Base-by-base conservation (phyloP, 1,139 yeast species). In the Tardiomyces blankii region DNA sequence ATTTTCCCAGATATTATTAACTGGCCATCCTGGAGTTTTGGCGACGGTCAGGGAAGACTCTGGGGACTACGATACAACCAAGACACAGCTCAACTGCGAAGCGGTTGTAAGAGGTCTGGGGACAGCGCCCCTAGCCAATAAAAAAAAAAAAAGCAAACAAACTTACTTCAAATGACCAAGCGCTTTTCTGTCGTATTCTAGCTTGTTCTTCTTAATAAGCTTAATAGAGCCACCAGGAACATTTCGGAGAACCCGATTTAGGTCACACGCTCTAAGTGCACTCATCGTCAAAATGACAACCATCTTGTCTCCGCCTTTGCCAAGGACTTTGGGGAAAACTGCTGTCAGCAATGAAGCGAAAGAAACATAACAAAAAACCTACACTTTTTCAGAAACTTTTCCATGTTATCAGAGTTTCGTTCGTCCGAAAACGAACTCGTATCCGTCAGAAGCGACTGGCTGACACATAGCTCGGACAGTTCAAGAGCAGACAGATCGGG, bases 241-340 rank as follows among this genome's bases (percentile, higher is more conserved):
- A 1, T 49, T 28, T 9, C 80, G 79, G 3, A 65, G 51, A 3
- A 81, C 78, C 47, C 91, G 69, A 57, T 77, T 78, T 2, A 80
- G 71, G 55, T 82, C 89, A 64, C 91, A 82, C 1, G 82, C 86
- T 48, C 91, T 69, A 21, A 82, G 64, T 0, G 89, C 89, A 0
- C 88, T 81, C 72, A 77, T 73, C 3, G 85, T 74, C 16, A 83
- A 61, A 2, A 82, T 65, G n/a, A 82, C 68, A 18, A 82, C 57
- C 23, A 61, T 52, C 40, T 50, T 48, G 44, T 68, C 68, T 19
- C 54, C 52, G 21, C 63, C 66, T 5, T 25, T 30, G 5, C 42
- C 38, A 9, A 49, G 32, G 6, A 42, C 28, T 13, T 40, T 39
- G 11, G 45, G 23, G 38, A 50, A 49, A 40, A 46, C 40, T 19